Percentiles rank a stretch among this genome's conserved stretches.
Evolutionary conservation across 345 rosid genomes (phyloP).

Genomic region (Mangifera indica): DNA sequence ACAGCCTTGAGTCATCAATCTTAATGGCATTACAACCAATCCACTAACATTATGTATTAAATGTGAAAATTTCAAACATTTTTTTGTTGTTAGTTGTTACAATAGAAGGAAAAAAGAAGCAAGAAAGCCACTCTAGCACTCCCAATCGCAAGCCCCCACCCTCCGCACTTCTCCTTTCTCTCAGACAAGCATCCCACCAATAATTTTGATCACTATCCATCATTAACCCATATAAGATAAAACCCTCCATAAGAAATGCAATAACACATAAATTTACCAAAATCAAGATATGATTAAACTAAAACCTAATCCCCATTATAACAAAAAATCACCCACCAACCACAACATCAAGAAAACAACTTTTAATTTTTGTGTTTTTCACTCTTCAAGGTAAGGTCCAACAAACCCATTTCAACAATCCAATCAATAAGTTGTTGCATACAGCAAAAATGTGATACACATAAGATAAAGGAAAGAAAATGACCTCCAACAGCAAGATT

Average conservation of each 20-base stretch:
- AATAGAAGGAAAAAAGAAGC: background rate
- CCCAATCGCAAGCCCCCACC: background rate
- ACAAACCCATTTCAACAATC: slow-evolving; percentile 12
- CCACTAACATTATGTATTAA: background rate
- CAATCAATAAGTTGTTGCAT: slow-evolving; percentile 2
- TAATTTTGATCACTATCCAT: too few species aligned
- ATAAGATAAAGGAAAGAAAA: background rate
- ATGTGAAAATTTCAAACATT: background rate
- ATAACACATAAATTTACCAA: background rate
- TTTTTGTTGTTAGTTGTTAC: background rate
- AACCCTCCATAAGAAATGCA: background rate
- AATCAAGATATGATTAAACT: background rate
- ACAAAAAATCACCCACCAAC: slow-evolving; percentile 2
- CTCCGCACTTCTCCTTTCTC: background rate
- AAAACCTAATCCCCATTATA: background rate
- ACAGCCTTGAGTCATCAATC: background rate
- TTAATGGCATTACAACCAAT: background rate
- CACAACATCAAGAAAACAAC: slow-evolving; percentile 12
- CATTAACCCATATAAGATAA: background rate
- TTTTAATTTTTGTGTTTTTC: background rate
- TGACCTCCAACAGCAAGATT: slow-evolving; percentile 83
- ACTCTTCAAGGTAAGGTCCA: background rate
- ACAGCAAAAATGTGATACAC: background rate
- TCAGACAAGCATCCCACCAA: background rate
- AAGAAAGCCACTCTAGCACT: background rate